These are phyloP conservation scores for Penicillium hesseltinei DNA, from an alignment of 2,329 filamentous ascomycete genomes.

Conservation along the genomic window DNA sequence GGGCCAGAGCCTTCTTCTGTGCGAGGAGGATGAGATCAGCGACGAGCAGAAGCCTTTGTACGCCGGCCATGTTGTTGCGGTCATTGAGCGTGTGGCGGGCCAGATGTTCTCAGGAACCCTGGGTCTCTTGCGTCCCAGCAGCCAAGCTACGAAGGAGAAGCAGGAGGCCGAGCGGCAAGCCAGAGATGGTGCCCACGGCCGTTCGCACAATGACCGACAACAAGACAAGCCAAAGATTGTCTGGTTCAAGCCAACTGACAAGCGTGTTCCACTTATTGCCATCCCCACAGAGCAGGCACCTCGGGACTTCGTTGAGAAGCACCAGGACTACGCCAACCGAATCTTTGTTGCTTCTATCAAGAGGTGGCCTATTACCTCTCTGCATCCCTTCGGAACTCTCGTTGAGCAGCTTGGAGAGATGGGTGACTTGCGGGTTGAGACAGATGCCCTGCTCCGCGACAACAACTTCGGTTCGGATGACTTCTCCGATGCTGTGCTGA, in stretches of 20 bases:
- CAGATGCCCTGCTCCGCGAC: constrained; percentile 91
- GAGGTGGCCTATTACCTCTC: constrained; percentile 98
- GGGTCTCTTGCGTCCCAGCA: constrained; percentile 89
- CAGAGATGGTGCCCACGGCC: constrained; percentile 73
- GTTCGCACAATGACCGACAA: constrained; percentile 73
- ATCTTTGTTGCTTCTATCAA: constrained; percentile 99
- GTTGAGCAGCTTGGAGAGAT: constrained; percentile 96
- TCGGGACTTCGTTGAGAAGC: constrained; percentile 96
- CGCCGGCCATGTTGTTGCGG: constrained; percentile 93
- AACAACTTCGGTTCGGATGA: constrained; percentile 99
- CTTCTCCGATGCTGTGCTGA: constrained; percentile 92
- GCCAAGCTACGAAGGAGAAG: constrained; percentile 98
- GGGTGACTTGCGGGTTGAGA: constrained; percentile 96
- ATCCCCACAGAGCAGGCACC: constrained; percentile 98
- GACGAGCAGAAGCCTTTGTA: constrained; percentile 98
- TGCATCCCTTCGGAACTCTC: constrained; percentile 96
- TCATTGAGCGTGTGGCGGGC: constrained; percentile 92
- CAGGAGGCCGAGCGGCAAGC: constrained; percentile 94
- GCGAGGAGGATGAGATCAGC: constrained; percentile 98
- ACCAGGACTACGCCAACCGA: constrained; percentile 93
- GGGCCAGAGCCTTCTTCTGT: constrained; percentile 90
- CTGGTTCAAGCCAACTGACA: constrained; percentile 99
- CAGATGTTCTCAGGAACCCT: constrained; percentile 99
- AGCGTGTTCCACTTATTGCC: constrained; percentile 95
- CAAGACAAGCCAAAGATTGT: constrained; percentile 99